Base-by-base conservation (phyloP, 371 early-diverging fungal genomes). In the Apophysomyces elegans region DNA sequence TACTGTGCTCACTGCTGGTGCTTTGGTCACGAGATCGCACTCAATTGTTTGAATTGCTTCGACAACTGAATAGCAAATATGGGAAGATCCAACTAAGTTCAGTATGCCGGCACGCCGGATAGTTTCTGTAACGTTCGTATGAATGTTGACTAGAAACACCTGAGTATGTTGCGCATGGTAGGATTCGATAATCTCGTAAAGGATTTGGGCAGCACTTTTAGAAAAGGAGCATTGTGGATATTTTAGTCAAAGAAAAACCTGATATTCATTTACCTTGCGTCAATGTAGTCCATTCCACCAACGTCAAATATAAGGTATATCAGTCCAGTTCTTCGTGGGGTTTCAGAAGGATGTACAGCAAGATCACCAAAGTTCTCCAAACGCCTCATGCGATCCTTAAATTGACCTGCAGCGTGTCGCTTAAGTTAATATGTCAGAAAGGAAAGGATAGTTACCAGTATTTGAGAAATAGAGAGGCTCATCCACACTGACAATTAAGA, bases 391-490 rank as follows among this genome's bases (percentile, higher is more conserved):
- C 47, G 47, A n/a, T 47, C 47, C 16, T 47, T 47, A 13, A 47
- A n/a, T 47, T 46, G 96, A 86, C 65, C 91, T 47, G 14, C 43
- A 18, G 47, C 47, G 64, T 88, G 85, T 4, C 88, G 86, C 8
- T 41, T 13, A 2, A 41, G 8, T 41, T 26, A 26, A 26, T 2
- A 26, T 2, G 32, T 3, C 32, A 26, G 32, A 26, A 26, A 26
- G 32, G 32, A 26, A 43, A 43, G 0, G 9, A 14, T 47, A n/a
- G 14, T n/a, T n/a, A 47, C 47, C 47, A 36, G 91, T 87, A 70
- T 97, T 97, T 57, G 95, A 95, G 85, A 97, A 97, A 70, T 90
- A 93, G 37, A 97, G 76, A 1, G 90, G 88, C 57, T 97, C 97
- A 61, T 95, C 93, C 9, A 96, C 84, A 44, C 90, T 84, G 54